Conservation (phyloP, 2,329 filamentous ascomycete genomes). For the Daldinia sp. region DNA sequence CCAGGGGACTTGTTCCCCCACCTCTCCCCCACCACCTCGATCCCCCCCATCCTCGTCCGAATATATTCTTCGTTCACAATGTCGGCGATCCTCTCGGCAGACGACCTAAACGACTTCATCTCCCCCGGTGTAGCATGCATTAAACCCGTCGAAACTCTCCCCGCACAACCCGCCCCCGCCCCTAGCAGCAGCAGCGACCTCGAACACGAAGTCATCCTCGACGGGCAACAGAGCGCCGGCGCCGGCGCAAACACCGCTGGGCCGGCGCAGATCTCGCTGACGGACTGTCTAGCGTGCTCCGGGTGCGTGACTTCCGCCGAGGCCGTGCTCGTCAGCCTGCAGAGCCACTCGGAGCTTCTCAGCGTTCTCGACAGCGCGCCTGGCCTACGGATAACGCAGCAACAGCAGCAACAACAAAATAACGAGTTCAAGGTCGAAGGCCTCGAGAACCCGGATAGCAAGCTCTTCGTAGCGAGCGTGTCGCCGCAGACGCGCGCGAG, state of each 20-base stretch:
- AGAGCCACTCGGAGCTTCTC: conserved; percentile 93
- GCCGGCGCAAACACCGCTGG: conserved; percentile 63
- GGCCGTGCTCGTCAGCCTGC: conserved; percentile 93
- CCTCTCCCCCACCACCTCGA: neutral
- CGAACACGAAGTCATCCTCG: conserved; percentile 90
- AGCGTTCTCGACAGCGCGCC: conserved; percentile 79
- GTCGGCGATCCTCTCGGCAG: conserved; percentile 96
- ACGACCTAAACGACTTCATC: conserved; percentile 99
- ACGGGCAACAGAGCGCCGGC: conserved; percentile 71
- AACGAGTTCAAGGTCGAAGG: conserved; percentile 59
- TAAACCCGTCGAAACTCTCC: conserved; percentile 94
- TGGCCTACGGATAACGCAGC: conserved; percentile 56
- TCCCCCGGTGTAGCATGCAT: conserved; percentile 97
- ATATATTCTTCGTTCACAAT: conserved; percentile 63
- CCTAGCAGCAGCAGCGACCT: conserved; percentile 44
- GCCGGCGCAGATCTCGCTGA: conserved; percentile 93
- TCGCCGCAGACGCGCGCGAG: conserved; percentile 92
- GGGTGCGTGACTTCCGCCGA: conserved; percentile 98
- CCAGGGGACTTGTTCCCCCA: conserved; percentile 26
- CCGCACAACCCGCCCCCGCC: conserved; percentile 58
- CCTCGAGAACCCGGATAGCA: conserved; percentile 70
- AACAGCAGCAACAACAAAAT: conserved; percentile 25
- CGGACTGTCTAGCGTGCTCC: conserved; percentile 96
- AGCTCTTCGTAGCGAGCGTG: conserved; percentile 90
- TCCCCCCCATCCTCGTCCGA: neutral